These are phyloP conservation scores for Lotus japonicus DNA, from an alignment of 306 rosid genomes.

Conservation along the genomic window DNA sequence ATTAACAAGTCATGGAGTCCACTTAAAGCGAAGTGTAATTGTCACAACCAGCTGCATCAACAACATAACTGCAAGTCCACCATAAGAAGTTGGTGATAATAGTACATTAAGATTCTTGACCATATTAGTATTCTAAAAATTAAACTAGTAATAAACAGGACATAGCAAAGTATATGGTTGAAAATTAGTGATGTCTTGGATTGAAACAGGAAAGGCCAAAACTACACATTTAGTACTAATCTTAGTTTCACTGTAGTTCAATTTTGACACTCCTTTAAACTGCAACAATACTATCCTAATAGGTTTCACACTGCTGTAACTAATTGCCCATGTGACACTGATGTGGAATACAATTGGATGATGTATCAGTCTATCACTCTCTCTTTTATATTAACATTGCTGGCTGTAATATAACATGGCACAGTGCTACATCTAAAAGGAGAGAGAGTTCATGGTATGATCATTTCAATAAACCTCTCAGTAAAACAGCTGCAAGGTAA, in stretches of 20 bases:
- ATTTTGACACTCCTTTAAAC: not conserved
- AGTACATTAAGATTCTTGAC: not conserved
- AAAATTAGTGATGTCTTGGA: not conserved
- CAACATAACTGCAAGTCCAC: slow-evolving; percentile 46
- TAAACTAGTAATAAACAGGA: not conserved
- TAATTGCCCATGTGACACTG: not conserved
- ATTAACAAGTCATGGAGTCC: slow-evolving; percentile 65
- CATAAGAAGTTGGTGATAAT: slow-evolving; percentile 12
- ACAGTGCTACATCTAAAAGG: not conserved
- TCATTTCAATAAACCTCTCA: not conserved
- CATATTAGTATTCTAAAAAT: not conserved
- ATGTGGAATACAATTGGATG: not conserved
- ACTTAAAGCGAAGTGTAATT: slow-evolving; percentile 44
- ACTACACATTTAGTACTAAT: not conserved
- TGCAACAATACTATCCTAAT: not conserved
- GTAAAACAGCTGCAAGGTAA: too few species aligned
- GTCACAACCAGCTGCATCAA: slow-evolving; percentile 59
- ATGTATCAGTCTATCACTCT: not conserved
- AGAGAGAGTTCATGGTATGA: not conserved
- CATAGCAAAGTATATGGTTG: not conserved
- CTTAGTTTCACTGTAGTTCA: not conserved
- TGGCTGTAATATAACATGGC: not conserved
- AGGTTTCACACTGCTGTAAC: not conserved
- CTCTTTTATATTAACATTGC: not conserved
- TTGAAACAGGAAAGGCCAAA: not conserved